A percentile compares a stretch with the other conserved stretches of the same genome.
phyloP scores from a whole-genome alignment of 2,329 filamentous ascomycete genomes.

The Capronia americana region DNA sequence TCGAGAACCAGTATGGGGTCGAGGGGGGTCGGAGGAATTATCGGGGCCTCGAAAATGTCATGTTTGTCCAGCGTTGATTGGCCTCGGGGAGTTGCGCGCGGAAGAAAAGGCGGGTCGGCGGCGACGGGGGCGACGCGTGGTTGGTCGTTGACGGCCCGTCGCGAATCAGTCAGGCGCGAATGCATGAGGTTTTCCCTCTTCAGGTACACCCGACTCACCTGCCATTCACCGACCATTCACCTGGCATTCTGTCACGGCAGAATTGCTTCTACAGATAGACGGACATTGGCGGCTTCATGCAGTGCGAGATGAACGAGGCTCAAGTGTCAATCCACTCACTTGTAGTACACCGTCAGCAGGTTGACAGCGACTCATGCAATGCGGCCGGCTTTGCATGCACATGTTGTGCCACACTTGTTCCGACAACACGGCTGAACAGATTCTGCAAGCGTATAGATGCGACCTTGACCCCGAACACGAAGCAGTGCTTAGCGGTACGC shows the following conservation, averaged over 20 bases:
- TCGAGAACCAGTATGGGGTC: conserved; percentile 18
- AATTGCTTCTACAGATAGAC: conserved; percentile 1
- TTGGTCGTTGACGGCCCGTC: conserved; percentile 16
- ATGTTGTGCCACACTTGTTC: neutral
- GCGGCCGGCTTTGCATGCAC: neutral
- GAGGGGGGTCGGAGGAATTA: conserved; percentile 19
- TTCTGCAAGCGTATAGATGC: neutral
- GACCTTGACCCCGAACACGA: neutral
- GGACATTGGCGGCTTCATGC: neutral
- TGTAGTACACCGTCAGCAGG: neutral
- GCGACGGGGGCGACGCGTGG: neutral
- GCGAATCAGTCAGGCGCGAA: conserved; percentile 32
- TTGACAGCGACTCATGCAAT: conserved; percentile 5
- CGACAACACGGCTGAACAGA: neutral
- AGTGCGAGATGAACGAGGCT: conserved; percentile 4
- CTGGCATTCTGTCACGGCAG: neutral
- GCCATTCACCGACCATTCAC: neutral
- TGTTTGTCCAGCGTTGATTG: conserved; percentile 20
- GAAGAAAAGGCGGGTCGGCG: neutral
- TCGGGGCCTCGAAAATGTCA: conserved; percentile 1
- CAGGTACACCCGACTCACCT: conserved; percentile 1
- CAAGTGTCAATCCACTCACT: neutral
- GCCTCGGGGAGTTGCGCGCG: conserved; percentile 8
- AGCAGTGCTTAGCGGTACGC: neutral
- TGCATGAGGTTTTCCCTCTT: conserved; percentile 19